Base-by-base conservation (phyloP, 2,329 filamentous ascomycete genomes). In the Ascochyta pisi region DNA sequence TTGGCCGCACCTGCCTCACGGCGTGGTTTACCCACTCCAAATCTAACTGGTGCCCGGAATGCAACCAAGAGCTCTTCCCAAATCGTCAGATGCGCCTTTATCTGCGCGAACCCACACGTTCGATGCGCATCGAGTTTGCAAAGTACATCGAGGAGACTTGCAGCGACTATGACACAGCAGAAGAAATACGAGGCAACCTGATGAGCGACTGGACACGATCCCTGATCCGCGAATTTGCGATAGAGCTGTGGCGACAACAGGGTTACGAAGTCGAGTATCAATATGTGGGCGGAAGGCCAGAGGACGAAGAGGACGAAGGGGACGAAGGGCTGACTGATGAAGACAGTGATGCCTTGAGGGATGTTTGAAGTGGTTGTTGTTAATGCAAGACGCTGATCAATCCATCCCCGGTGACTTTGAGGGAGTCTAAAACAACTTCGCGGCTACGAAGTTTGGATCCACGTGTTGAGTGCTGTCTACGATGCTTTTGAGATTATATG, bases 51-150 rank as follows among this genome's bases (percentile, higher is more conserved):
- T 53, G 50, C n/a, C 50, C 43, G 4, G n/a, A 42, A 7, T 53
- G 50, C 37, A 53, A 53, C 6, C 35, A 40, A 26, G 16, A 34
- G 3, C 35, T 52, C 6, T 45, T 52, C 29, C 35, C 41, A 19
- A 15, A 26, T 6, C 31, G 16, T 2, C 27, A 44, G 24, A 15
- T 45, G 8, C 31, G 16, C 13, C 41, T 52, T 2, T 45, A 39
- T n/a, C 35, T 51, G 5, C 48, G 34, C 34, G 2, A 15, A 2
- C 48, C 48, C 1, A 51, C 34, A 2, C 48, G 13, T 12, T 27
- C 40, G 4, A 39, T 39, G 40, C 40, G 40, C 12, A 13, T 51
- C 3, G 19, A 22, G 3, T 51, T 44, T 9, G 48, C 40, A 7
- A n/a, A 31, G 9, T 51, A 26, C 34, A 40, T 51, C 19, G 49